Evolutionary conservation across 176 grass and related monocot species (phyloP), one percentile per base, ranked within the genome.

Genomic region (Triticum aestivum): DNA sequence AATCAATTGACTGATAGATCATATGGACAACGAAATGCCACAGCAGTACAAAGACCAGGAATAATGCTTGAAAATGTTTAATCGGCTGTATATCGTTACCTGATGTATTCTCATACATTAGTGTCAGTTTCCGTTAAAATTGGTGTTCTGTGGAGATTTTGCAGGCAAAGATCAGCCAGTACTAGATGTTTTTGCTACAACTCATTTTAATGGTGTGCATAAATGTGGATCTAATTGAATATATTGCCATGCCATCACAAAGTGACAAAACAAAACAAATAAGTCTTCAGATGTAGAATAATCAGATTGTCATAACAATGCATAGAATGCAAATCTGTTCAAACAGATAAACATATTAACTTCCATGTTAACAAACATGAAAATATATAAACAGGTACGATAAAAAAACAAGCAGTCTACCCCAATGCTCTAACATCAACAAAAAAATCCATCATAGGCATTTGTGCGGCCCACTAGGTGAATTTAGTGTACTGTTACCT

Each of bases 401-500:
- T 3, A 42, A 3, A 42, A 41, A 42, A 42, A 42, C 17, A 29
- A 11, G 32, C 32, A 32, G 32, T 32, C 32, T 32, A 32, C 32
- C 32, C 32, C 17, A 27, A 10, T 65, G 14, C 32, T 83, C 54
- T 21, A 65, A 56, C 58, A 65, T 79, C 6, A 34, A 45, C 4
- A 78, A 39, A 61, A 21, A 79, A 6, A 82, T 39, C 49, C 54
- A 42, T 44, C 4, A 6, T 3, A 52, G 24, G 45, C 10, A 18
- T 79, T 62, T 65, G 26, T 74, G 33, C n/a, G 12, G 18, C 8
- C 45, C 59, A 74, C 12, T 27, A 79, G 77, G 68, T n/a, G 20
- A 77, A 87, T n/a, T 47, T 58, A 72, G 8, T 63, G 49, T 75
- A 37, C 21, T 20, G 15, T 75, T 94, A 98, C 96, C 93, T 98